Evolutionary conservation across 108 stramenopile genomes (phyloP).

Genomic region (Chaetoceros tenuissimus): DNA sequence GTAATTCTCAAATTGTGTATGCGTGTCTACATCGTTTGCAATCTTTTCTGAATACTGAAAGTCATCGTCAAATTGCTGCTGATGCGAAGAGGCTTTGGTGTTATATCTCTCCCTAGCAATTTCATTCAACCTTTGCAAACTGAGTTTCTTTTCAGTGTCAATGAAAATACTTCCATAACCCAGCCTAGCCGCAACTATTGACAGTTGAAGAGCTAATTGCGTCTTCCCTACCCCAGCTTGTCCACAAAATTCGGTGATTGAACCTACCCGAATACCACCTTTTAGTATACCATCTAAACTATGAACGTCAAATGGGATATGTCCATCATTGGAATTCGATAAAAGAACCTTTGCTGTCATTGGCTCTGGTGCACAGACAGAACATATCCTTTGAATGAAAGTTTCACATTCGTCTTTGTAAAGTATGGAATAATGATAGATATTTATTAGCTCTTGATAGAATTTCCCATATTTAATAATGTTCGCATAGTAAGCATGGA

Average conservation of each 20-base stretch:
- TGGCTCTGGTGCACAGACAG: constrained; percentile 28
- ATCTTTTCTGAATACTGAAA: not conserved
- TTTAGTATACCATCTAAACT: constrained; percentile 36
- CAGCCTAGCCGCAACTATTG: constrained; percentile 45
- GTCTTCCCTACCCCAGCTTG: constrained; percentile 73
- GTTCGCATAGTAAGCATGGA: not conserved
- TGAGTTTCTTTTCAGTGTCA: constrained; percentile 77
- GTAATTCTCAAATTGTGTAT: not conserved
- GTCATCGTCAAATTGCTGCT: not conserved
- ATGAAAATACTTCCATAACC: constrained; percentile 61
- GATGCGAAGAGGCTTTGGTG: not conserved
- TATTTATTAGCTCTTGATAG: not conserved
- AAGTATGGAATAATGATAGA: not conserved
- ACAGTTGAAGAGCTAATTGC: constrained; percentile 65
- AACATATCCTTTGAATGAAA: constrained; percentile 31
- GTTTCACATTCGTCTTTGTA: constrained; percentile 29
- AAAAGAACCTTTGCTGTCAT: constrained; percentile 9
- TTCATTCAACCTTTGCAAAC: constrained; percentile 46
- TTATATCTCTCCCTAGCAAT: constrained; percentile 18
- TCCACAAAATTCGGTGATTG: constrained; percentile 68
- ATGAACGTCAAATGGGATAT: not conserved
- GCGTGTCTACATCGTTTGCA: not conserved
- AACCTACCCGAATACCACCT: constrained; percentile 58
- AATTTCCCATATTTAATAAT: not conserved
- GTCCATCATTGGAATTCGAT: not conserved